A percentile compares a stretch with the other conserved stretches of the same genome.
phyloP scores from a whole-genome alignment of 176 grass and related monocot genomes.

The Urochloa ruziziensis region DNA sequence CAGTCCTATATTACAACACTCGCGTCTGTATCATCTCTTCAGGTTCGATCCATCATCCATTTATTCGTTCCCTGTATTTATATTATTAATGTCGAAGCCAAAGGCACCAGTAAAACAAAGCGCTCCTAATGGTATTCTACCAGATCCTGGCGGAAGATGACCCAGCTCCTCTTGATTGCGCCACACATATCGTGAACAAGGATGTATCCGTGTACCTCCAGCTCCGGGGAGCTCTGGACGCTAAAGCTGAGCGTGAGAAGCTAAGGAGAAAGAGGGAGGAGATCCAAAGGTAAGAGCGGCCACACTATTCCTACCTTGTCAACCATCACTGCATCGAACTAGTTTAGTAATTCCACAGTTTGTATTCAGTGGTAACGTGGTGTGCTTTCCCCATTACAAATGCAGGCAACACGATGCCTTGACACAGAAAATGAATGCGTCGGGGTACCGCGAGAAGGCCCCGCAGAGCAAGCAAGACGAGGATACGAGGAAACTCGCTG shows the following conservation, averaged over 20 bases:
- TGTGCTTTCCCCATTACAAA: not conserved
- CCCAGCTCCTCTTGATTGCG: conserved; percentile 48
- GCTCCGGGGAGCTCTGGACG: conserved; percentile 61
- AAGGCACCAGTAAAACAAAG: not conserved
- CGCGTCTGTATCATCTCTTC: conserved; percentile 51
- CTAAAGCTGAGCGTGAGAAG: conserved; percentile 61
- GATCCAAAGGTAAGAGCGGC: conserved; percentile 42
- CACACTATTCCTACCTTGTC: not conserved
- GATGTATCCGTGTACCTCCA: conserved; percentile 79
- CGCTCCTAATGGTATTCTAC: not conserved
- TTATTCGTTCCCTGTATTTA: not conserved
- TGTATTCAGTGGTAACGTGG: not conserved
- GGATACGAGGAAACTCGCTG: conserved; percentile 48
- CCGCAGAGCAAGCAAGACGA: conserved; percentile 64
- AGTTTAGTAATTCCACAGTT: not conserved
- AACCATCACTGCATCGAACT: not conserved
- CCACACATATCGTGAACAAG: conserved; percentile 65
- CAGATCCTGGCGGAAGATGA: conserved; percentile 54
- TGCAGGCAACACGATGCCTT: conserved; percentile 50
- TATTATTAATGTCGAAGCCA: not conserved
- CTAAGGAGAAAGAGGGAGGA: conserved; percentile 64
- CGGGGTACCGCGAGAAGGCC: conserved; percentile 66
- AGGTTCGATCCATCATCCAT: conserved; percentile 25
- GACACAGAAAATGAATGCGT: conserved; percentile 43
- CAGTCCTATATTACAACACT: conserved; percentile 48